Conservation (phyloP, 78 protist species). For the Acrasis kona region DNA sequence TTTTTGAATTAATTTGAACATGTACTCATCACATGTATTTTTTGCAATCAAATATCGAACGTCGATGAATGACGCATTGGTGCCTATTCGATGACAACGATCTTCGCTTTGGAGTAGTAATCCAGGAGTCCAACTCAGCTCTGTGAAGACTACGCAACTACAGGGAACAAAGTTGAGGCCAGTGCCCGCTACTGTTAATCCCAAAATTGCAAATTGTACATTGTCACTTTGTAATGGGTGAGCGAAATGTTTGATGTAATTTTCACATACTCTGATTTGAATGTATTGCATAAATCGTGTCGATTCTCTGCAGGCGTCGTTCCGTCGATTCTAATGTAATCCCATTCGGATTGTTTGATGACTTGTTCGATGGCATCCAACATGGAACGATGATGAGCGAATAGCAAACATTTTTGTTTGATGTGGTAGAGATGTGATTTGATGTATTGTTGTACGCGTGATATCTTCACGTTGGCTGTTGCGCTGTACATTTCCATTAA, state of each 20-base stretch:
- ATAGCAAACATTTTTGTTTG: conserved; percentile 38
- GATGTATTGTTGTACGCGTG: no score
- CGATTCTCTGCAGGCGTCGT: neutral
- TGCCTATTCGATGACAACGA: conserved; percentile 66
- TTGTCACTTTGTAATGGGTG: neutral
- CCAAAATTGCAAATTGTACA: conserved; percentile 51
- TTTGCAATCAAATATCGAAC: conserved; percentile 20
- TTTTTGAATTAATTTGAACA: conserved; percentile 18
- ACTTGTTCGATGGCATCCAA: conserved; percentile 22
- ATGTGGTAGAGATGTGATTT: no score
- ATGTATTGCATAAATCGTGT: no score
- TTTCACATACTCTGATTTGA: no score
- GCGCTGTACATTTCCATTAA: no score
- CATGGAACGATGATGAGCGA: conserved; percentile 44
- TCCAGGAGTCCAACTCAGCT: conserved; percentile 83
- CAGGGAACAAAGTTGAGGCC: conserved; percentile 72
- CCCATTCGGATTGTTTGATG: neutral
- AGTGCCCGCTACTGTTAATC: conserved; percentile 68
- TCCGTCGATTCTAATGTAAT: conserved; percentile 54
- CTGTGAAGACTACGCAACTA: conserved; percentile 67
- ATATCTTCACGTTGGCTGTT: no score
- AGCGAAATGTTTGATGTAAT: neutral
- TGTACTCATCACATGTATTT: conserved; percentile 16
- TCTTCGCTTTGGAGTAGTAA: conserved; percentile 32
- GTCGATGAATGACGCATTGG: neutral